These are phyloP conservation scores for Suillus sp. DNA, from an alignment of 768 basidiomycete species.

Conservation along the genomic window DNA sequence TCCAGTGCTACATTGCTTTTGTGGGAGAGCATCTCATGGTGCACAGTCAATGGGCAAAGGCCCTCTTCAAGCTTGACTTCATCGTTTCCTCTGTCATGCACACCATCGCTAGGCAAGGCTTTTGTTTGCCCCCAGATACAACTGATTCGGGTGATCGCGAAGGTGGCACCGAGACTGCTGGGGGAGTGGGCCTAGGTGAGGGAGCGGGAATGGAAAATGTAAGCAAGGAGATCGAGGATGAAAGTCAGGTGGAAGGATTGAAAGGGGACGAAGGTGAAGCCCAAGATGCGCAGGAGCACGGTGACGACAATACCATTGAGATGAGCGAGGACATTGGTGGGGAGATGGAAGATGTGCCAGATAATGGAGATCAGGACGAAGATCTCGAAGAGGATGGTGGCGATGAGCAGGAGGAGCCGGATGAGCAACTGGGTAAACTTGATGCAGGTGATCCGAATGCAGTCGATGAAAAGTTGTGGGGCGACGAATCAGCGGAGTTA, in stretches of 20 bases:
- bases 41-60: slow-evolving; percentile 66
- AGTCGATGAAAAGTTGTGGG: slow-evolving; percentile 98
- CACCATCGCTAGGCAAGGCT: slow-evolving; percentile 81
- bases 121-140: slow-evolving; percentile 84
- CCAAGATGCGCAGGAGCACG: slow-evolving; percentile 39
- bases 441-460: slow-evolving; percentile 81
- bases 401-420: slow-evolving; percentile 61
- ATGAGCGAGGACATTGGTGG: slow-evolving; percentile 92
- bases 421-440: slow-evolving; percentile 83
- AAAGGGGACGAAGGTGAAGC: slow-evolving; percentile 60
- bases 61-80: slow-evolving; percentile 83
- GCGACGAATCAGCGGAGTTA: slow-evolving; percentile 69
- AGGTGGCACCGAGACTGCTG: slow-evolving; percentile 49
- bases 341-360: slow-evolving; percentile 79
- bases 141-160: slow-evolving; percentile 54
- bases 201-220: slow-evolving; percentile 86
- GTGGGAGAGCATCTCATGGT: slow-evolving; percentile 56
- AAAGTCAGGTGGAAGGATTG: slow-evolving; percentile 94
- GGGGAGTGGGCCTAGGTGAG: slow-evolving; percentile 86
- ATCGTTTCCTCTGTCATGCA: slow-evolving; percentile 74
- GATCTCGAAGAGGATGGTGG: slow-evolving; percentile 50
- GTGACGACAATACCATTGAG: slow-evolving; percentile 79
- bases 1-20: slow-evolving; percentile 61
- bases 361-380: slow-evolving; percentile 52
- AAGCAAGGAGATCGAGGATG: slow-evolving; percentile 93